phyloP scores from a whole-genome alignment of 345 rosid species.

The Passiflora organensis region DNA sequence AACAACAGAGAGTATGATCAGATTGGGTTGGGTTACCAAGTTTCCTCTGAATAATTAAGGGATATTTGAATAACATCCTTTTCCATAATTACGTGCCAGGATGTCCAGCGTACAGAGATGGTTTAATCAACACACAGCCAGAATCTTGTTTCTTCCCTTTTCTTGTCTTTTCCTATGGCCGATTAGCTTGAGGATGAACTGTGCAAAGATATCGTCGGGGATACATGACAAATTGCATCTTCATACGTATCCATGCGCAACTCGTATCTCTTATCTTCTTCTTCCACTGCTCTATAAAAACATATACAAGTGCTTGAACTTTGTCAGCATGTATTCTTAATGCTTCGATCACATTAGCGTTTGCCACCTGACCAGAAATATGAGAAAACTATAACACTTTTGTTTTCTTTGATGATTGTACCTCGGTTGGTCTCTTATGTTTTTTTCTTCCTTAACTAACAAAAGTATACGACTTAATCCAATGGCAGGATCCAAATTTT shows the following conservation, averaged over 20 bases:
- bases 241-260: neutral
- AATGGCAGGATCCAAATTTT: no score
- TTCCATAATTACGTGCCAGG: slow-evolving; percentile 44
- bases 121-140: slow-evolving; percentile 11
- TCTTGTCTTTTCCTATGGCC: slow-evolving; percentile 38
- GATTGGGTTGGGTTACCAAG: slow-evolving; percentile 27
- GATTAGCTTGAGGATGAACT: slow-evolving; percentile 19
- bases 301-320: no score
- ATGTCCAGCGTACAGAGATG: slow-evolving; percentile 23
- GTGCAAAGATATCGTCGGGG: slow-evolving; percentile 7
- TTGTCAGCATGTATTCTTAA: no score
- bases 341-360: no score
- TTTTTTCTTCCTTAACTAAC: no score
- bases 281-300: neutral
- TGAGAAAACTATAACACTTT: no score
- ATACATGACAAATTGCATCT: slow-evolving; percentile 23
- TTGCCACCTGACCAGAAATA: no score
- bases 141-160: slow-evolving; percentile 35
- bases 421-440: no score
- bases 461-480: no score
- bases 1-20: slow-evolving; percentile 23
- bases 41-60: slow-evolving; percentile 15
- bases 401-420: no score
- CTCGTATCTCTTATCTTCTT: slow-evolving; percentile 31
- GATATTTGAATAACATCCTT: slow-evolving; percentile 22